Base-by-base conservation (phyloP, 164 flowering plant genomes). In the Macadamia integrifolia region DNA sequence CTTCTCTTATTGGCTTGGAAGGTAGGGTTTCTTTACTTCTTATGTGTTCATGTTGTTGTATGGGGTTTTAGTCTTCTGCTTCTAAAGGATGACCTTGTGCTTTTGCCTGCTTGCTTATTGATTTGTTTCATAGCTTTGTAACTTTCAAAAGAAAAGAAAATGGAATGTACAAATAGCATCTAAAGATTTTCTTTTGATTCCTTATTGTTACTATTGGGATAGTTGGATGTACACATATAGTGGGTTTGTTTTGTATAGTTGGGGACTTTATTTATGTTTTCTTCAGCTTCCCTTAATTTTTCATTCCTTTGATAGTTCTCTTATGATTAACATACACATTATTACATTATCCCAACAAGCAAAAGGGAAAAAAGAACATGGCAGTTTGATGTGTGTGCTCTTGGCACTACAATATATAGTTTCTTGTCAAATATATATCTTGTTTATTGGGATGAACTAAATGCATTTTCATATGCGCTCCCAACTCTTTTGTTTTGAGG, bases 1-100 rank as follows among this genome's bases (percentile, higher is more conserved):
- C 72, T 94, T 18, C 68, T 90, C 3, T 76, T 94, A 56, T 71
- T 94, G 71, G 92, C 96, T 28, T 94, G 97, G 98, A 94, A 94
- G 90, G 99, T 88, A 23, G 71, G 61, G 14, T 0, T 62, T 48
- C 31, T 62, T 6, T 42, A 3, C 2, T 2, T 53, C 14, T 2
- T 53, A 14, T 52, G 71, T 5, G 10, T 58, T 58, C 29, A 0
- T 1, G 0, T 60, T 13, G 14, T 53, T 30, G 23, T 23, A 23
- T 23, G 23, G 23, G 42, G 23, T 23, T 23, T 23, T 23, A 23
- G 23, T 23, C 23, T 23, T 23, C 23, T 23, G 23, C 23, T 23
- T 23, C 23, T 23, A 23, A 23, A 23, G 23, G 23, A 23, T 23
- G 23, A 23, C 23, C 23, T 23, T 23, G 23, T 7, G 7, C 23